phyloP scores from a whole-genome alignment of 768 basidiomycete species.

The Phylloporus scabripes region DNA sequence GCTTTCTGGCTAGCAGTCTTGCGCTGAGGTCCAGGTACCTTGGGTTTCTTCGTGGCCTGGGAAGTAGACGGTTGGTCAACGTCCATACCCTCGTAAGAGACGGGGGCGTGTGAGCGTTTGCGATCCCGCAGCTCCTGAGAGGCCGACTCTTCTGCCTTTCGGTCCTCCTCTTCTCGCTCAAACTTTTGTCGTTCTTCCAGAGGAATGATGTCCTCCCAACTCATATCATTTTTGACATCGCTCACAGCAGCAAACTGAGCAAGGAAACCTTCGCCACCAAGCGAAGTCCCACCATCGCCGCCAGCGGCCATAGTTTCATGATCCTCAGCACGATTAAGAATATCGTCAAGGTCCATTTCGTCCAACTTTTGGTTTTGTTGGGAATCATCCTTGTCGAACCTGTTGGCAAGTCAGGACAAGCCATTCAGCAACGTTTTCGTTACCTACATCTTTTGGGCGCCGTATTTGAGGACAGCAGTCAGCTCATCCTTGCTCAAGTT shows the following conservation, averaged over 20 bases:
- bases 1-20: constrained; percentile 93
- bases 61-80: constrained; percentile 65
- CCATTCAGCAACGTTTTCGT: constrained; percentile 1
- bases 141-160: constrained; percentile 64
- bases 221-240: constrained; percentile 98
- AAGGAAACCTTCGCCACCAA: constrained; percentile 97
- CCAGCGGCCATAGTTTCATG: constrained; percentile 88
- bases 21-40: constrained; percentile 62
- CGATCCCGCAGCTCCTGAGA: constrained; percentile 65
- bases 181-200: constrained; percentile 81
- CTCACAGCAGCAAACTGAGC: constrained; percentile 93
- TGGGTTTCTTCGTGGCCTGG: constrained; percentile 68
- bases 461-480: constrained; percentile 96
- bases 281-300: constrained; percentile 82
- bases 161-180: constrained; percentile 74
- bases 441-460: constrained; percentile 91
- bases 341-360: constrained; percentile 98
- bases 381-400: constrained; percentile 96
- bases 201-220: constrained; percentile 99
- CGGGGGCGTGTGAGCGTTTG: constrained; percentile 80
- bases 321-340: constrained; percentile 92
- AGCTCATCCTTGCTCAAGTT: constrained; percentile 95
- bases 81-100: constrained; percentile 94
- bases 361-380: constrained; percentile 94
- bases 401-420: constrained; percentile 27